phyloP scores from a whole-genome alignment of 1,284 basidiomycete species.

The Microbotryum saponariae region DNA sequence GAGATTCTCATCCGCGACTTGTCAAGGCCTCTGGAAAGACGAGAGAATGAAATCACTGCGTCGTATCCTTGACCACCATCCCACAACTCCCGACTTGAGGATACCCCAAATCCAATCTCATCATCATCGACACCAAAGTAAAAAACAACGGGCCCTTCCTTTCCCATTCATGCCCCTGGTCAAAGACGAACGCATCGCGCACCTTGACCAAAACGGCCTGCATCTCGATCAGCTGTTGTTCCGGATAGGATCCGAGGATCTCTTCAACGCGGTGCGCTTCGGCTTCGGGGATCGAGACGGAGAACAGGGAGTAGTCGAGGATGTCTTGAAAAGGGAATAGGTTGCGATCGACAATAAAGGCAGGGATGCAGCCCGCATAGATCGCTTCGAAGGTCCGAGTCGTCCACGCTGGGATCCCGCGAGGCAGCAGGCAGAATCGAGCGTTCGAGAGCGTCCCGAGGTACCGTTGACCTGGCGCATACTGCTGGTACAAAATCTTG shows the following conservation, averaged over 20 bases:
- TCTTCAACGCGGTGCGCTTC: constrained; percentile 44
- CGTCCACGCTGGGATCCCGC: constrained; percentile 40
- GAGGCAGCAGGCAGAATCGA: constrained; percentile 45
- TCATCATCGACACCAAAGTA: constrained; percentile 42
- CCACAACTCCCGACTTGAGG: constrained; percentile 30
- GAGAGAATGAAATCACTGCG: background rate
- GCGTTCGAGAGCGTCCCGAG: constrained; percentile 42
- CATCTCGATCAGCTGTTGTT: constrained; percentile 41
- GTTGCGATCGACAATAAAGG: constrained; percentile 44
- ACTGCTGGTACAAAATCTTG: constrained; percentile 38
- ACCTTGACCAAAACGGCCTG: constrained; percentile 44
- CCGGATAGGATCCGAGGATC: constrained; percentile 42
- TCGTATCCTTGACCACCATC: no score
- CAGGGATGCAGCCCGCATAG: constrained; percentile 47
- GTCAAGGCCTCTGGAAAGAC: background rate
- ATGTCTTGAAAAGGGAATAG: constrained; percentile 45
- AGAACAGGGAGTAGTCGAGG: constrained; percentile 46
- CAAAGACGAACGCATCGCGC: constrained; percentile 46
- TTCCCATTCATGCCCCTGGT: constrained; percentile 26
- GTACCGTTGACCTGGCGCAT: constrained; percentile 40
- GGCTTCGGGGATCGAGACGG: constrained; percentile 43
- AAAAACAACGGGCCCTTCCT: constrained; percentile 39
- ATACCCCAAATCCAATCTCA: constrained; percentile 42
- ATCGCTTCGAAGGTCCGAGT: constrained; percentile 47
- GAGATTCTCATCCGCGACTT: background rate